Evolutionary conservation across 2,329 filamentous ascomycete species (phyloP).

Genomic region (Exserohilum turcica): DNA sequence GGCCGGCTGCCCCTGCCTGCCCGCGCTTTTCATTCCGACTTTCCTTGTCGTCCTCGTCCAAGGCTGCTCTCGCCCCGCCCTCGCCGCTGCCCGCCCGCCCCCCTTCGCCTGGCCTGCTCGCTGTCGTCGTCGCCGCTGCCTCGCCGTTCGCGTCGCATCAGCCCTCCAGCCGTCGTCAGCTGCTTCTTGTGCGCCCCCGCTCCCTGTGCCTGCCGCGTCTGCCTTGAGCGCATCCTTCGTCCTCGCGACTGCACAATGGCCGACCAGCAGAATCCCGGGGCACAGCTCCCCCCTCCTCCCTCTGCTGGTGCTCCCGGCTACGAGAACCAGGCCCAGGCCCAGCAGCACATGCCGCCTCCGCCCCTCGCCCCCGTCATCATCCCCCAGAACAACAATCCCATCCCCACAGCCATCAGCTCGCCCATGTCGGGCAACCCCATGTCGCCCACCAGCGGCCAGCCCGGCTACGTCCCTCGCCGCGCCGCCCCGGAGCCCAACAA

Average conservation of each 20-base stretch:
- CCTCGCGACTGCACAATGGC: conserved; percentile 66
- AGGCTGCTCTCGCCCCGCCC: conserved; percentile 25
- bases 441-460: conserved; percentile 80
- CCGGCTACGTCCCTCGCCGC: conserved; percentile 75
- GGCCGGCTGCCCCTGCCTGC: conserved; percentile 28
- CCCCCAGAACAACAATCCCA: conserved; percentile 93
- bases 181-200: conserved; percentile 3
- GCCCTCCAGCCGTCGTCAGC: neutral
- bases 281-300: conserved; percentile 73
- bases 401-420: conserved; percentile 89
- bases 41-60: conserved; percentile 37
- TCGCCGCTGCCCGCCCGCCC: conserved; percentile 21
- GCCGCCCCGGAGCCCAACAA: conserved; percentile 98
- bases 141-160: conserved; percentile 16
- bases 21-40: conserved; percentile 33
- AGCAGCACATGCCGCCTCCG: conserved; percentile 86
- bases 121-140: conserved; percentile 12
- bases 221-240: conserved; percentile 11
- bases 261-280: conserved; percentile 67
- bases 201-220: conserved; percentile 18
- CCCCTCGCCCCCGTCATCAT: conserved; percentile 84
- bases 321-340: conserved; percentile 68
- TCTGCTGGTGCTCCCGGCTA: conserved; percentile 75
- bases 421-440: conserved; percentile 79
- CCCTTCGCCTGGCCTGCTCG: conserved; percentile 16